Evolutionary conservation across 768 basidiomycete genomes (phyloP).

Genomic region (Ephemerocybe angulata): DNA sequence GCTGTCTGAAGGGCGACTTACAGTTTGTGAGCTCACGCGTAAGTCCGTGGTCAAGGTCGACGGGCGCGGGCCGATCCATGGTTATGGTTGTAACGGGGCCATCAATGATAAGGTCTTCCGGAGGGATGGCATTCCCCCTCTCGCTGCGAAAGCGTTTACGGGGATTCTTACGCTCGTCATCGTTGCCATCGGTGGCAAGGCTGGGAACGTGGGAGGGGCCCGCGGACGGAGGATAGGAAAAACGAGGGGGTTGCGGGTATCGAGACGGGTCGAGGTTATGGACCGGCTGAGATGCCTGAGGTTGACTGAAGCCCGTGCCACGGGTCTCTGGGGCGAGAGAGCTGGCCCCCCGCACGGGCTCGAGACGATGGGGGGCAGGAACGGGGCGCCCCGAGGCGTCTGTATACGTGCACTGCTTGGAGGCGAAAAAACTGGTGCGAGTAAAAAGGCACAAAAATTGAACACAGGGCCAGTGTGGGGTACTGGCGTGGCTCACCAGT

Average conservation of each 20-base stretch:
- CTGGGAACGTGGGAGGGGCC: slow-evolving; percentile 15
- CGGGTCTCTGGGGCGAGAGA: slow-evolving; percentile 23
- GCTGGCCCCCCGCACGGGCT: slow-evolving; percentile 33
- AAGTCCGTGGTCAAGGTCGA: slow-evolving; percentile 55
- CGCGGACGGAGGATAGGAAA: slow-evolving; percentile 15
- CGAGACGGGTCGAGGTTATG: slow-evolving; percentile 26
- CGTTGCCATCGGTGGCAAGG: slow-evolving; percentile 26
- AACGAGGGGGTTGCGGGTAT: slow-evolving; percentile 15
- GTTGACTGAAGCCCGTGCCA: slow-evolving; percentile 8
- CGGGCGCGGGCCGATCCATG: slow-evolving; percentile 39
- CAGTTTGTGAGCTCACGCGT: slow-evolving; percentile 74
- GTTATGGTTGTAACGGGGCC: slow-evolving; percentile 31
- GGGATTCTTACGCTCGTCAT: slow-evolving; percentile 36
- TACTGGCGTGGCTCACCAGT: slow-evolving; percentile 48
- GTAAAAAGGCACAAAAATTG: slow-evolving; percentile 8
- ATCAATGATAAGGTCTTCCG: slow-evolving; percentile 40
- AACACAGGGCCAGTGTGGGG: slow-evolving; percentile 14
- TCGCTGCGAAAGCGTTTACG: slow-evolving; percentile 52
- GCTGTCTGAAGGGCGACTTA: slow-evolving; percentile 30
- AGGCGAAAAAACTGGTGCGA: slow-evolving; percentile 65
- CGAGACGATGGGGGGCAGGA: slow-evolving; percentile 59
- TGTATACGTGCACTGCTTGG: slow-evolving; percentile 77
- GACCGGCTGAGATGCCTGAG: slow-evolving; percentile 17
- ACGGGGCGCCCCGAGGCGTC: slow-evolving; percentile 78
- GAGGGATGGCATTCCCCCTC: slow-evolving; percentile 33